phyloP scores from a whole-genome alignment of 495 filamentous ascomycete genomes.

The Acidiella bohemica region DNA sequence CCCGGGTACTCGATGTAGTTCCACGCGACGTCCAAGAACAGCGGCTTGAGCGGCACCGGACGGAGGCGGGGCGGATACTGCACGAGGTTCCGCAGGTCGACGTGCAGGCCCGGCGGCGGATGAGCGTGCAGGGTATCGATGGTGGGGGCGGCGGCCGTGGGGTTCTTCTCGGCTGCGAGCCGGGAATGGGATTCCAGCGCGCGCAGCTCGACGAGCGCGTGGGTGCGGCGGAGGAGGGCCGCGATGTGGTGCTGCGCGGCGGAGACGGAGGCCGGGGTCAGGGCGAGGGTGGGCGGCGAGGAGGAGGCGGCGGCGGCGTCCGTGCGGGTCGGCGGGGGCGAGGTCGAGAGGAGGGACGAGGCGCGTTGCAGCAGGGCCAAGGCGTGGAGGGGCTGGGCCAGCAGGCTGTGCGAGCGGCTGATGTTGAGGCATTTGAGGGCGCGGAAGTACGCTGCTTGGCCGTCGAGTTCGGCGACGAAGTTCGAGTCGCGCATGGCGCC shows the following conservation, averaged over 20 bases:
- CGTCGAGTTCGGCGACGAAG: conserved; percentile 62
- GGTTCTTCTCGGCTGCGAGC: conserved; percentile 20
- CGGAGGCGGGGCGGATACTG: conserved; percentile 72
- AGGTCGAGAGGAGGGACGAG: conserved; percentile 35
- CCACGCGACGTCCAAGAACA: conserved; percentile 95
- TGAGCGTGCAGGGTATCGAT: conserved; percentile 65
- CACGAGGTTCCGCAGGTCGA: conserved; percentile 69
- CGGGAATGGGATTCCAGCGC: conserved; percentile 36
- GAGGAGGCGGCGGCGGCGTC: not conserved
- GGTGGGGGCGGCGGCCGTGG: conserved; percentile 36
- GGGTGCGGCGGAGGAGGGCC: conserved; percentile 58
- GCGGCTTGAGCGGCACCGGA: conserved; percentile 79
- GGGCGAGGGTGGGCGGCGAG: conserved; percentile 47
- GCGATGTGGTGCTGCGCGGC: conserved; percentile 47
- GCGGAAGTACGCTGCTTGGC: conserved; percentile 70
- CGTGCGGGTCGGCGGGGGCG: not conserved
- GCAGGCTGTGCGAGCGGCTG: conserved; percentile 67
- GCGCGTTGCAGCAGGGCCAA: conserved; percentile 71
- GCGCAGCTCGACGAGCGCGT: conserved; percentile 69
- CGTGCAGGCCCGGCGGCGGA: conserved; percentile 39
- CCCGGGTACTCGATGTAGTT: conserved; percentile 95
- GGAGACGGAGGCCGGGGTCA: conserved; percentile 43
- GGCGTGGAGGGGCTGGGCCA: conserved; percentile 60
- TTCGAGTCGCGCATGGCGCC: conserved; percentile 77
- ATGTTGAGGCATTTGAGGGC: conserved; percentile 80